Base-by-base conservation (phyloP, 768 basidiomycete genomes). In the Kwoniella pini region DNA sequence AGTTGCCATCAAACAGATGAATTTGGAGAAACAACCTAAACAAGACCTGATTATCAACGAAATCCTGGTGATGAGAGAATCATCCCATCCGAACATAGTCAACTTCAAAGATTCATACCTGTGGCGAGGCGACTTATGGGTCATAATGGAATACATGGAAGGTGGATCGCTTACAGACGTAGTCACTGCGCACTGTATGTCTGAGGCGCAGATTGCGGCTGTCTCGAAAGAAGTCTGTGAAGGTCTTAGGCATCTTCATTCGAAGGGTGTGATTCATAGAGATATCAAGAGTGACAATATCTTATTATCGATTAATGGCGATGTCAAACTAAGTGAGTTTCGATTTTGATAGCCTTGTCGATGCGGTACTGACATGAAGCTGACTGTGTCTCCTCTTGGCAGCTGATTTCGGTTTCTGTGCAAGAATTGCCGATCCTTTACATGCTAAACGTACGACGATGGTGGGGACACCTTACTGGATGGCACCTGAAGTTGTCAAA, bases 1-100 rank as follows among this genome's bases (percentile, higher is more conserved):
- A 11, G 96, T 98, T 31, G 96, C 96, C 40, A 99, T 99, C 85
- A 99, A 99, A 80, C 95, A 98, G 80, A 99, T 98, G 96, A 96
- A 99, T 82, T 84, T 99, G 28, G 94, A 98, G 80, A 96, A 98
- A 81, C 96, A 98, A 74, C 96, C 96, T 40, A 98, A 98, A 84
- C 97, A 98, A 80, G 95, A 98, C 76, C 84, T 99, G 50, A 98
- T 99, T 82, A 98, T 99, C 82, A 98, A 99, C 80, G 96, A 99
- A 80, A 98, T 98, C 68, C 86, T 99, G 65, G 96, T 98, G 75
- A 98, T 99, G 96, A 90, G 94, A 22, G 87, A 91, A 22, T 90
- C 90, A 17, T 84, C 90, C 33, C 94, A 97, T 77, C 92, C 93
- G n/a, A 99, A 99, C 77, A 97, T 98, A 69, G 95, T 99, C 81